Evolutionary conservation across 352 stramenopile genomes (phyloP), one percentile per base, ranked within the genome.

Genomic region (Pythium phragmiticola): DNA sequence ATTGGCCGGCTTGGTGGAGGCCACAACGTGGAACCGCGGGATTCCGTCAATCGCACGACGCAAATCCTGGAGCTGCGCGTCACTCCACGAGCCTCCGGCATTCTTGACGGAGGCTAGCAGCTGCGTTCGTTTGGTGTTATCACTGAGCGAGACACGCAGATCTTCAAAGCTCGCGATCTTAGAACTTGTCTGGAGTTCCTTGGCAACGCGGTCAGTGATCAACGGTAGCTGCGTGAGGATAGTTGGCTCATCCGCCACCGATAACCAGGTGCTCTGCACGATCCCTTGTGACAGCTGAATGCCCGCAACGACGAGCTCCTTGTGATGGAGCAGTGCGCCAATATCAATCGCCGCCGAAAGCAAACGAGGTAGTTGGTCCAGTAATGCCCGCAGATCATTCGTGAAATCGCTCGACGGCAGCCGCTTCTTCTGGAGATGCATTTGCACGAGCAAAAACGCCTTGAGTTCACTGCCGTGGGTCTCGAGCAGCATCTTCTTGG

Each of bases 371-470:
- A 98, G 61, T 60, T 99, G 96, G 60, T 99, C 97, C 45, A 99
- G 72, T 30, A 99, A 82, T 55, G 83, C 92, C 19, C 92, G 93
- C 23, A 98, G 92, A 69, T 99, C 98, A 62, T 98, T 99, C 19
- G 90, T 82, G 70, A 99, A 99, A 73, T 99, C 98, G 59, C 87
- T 98, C 23, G 99, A 99, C 2, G 98, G 98, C 66, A 99, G 82
- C 16, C 88, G 82, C 37, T 92, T 73, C 13, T 88, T 86, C 65
- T 92, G 82, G 56, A 99, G 78, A 72, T 98, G 93, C 67, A 98
- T 97, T 77, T 99, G 96, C 9, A 99, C 58, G 51, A 99, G 78
- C 21, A 97, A 71, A 14, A 92, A 88, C 2, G 81, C 71, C 75
- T 98, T 98, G 53, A 90, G 67, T 45, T 88, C 74, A 39, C 82